These are phyloP conservation scores for Fusarium lateritium DNA, from an alignment of 2,329 filamentous ascomycete species.

Conservation along the genomic window DNA sequence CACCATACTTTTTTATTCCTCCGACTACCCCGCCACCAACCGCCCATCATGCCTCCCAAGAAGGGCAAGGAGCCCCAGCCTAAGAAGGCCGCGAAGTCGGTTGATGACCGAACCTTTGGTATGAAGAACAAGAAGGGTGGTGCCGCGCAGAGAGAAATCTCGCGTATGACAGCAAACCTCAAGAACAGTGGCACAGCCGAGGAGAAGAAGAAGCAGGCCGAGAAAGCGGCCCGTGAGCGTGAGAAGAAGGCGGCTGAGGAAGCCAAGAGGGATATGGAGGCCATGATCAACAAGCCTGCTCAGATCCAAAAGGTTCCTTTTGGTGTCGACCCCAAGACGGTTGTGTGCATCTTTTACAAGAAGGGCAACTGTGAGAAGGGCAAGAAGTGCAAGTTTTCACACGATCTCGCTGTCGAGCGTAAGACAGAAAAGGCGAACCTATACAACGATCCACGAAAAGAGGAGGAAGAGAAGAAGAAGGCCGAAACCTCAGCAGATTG, in stretches of 20 bases:
- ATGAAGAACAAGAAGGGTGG: constrained; percentile 99
- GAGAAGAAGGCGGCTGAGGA: constrained; percentile 94
- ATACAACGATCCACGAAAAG: constrained; percentile 86
- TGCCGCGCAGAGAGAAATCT: constrained; percentile 90
- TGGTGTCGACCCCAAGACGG: constrained; percentile 97
- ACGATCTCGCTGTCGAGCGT: constrained; percentile 89
- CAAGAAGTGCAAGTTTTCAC: constrained; percentile 97
- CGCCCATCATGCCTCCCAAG: constrained; percentile 80
- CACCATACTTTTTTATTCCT: constrained; percentile 30
- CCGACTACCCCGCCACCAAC: constrained; percentile 50
- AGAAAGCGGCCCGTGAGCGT: constrained; percentile 78
- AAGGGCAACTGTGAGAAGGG: constrained; percentile 98
- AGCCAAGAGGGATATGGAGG: constrained; percentile 83
- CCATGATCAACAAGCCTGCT: constrained; percentile 90
- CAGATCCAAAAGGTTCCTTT: constrained; percentile 99
- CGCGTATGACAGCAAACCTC: constrained; percentile 82
- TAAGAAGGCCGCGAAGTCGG: constrained; percentile 75
- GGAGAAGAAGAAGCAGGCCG: constrained; percentile 83
- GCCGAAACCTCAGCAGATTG: constrained; percentile 94
- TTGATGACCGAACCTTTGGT: constrained; percentile 97
- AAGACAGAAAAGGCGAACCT: constrained; percentile 94
- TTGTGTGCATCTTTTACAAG: constrained; percentile 96
- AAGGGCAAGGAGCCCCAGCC: constrained; percentile 67
- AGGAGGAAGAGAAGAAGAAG: constrained; percentile 83
- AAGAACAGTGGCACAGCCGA: constrained; percentile 85